phyloP scores from a whole-genome alignment of 208 protist species.

The Crithidia expoeki region DNA sequence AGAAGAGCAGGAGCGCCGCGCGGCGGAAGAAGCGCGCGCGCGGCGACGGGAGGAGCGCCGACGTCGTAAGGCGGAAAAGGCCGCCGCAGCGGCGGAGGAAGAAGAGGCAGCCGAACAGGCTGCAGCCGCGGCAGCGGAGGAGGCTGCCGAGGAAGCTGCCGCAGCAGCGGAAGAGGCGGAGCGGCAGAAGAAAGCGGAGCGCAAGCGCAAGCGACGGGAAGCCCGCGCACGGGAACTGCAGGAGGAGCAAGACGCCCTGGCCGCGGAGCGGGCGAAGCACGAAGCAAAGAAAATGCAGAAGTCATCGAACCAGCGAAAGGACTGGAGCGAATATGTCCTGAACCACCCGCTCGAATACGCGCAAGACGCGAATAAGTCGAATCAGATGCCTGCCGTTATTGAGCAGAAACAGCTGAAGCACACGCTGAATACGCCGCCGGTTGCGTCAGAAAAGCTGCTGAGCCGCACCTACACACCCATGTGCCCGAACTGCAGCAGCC shows the following conservation, averaged over 20 bases:
- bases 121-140: constrained; percentile 41
- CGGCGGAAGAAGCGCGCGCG: constrained; percentile 39
- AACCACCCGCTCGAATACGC: constrained; percentile 77
- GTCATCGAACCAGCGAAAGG: constrained; percentile 54
- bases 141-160: constrained; percentile 45
- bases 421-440: constrained; percentile 58
- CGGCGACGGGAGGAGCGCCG: constrained; percentile 46
- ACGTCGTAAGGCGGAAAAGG: constrained; percentile 40
- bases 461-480: constrained; percentile 74
- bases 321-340: constrained; percentile 81
- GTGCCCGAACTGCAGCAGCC: constrained; percentile 61
- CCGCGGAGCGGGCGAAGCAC: constrained; percentile 46
- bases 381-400: constrained; percentile 37
- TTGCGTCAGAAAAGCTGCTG: constrained; percentile 49
- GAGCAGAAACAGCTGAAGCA: constrained; percentile 66
- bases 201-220: constrained; percentile 56
- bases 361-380: neutral
- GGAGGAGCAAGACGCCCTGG: constrained; percentile 69
- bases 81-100: constrained; percentile 32
- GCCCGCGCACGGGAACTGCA: constrained; percentile 59
- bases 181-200: constrained; percentile 43
- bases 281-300: constrained; percentile 37
- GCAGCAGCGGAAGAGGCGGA: constrained; percentile 47
- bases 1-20: constrained; percentile 46
- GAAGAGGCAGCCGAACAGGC: constrained; percentile 33